phyloP scores from a whole-genome alignment of 2,329 filamentous ascomycete genomes.

The Fusarium hainanense region DNA sequence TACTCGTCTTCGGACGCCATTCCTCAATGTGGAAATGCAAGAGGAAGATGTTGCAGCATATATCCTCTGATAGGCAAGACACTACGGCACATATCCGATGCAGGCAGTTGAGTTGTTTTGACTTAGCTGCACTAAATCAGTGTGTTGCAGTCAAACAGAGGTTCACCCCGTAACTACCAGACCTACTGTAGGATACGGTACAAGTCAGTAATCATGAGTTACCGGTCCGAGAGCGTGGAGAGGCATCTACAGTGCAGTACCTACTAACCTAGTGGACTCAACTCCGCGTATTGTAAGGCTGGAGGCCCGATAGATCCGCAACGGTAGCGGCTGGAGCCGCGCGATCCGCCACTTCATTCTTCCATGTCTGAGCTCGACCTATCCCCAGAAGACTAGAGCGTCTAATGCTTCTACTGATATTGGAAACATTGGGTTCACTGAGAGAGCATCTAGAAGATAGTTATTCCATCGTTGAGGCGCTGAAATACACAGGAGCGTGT shows the following conservation, averaged over 20 bases:
- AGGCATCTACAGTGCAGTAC: not conserved
- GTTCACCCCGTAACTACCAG: not conserved
- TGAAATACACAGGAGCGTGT: not conserved
- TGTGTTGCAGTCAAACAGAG: not conserved
- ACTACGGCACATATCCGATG: not conserved
- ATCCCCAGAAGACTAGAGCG: not conserved
- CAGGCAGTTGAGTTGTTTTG: not conserved
- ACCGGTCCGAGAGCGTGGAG: not conserved
- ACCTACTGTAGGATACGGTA: not conserved
- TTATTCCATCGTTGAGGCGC: not conserved
- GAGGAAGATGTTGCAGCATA: not conserved
- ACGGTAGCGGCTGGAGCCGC: slow-evolving; percentile 34
- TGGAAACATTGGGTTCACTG: not conserved
- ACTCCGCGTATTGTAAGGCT: slow-evolving; percentile 26
- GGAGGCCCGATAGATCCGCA: slow-evolving; percentile 27
- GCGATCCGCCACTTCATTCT: slow-evolving; percentile 22
- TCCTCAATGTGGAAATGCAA: slow-evolving; percentile 9
- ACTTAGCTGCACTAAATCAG: not conserved
- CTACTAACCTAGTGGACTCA: not conserved
- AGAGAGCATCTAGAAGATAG: not conserved
- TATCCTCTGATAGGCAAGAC: not conserved
- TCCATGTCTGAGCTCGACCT: not conserved
- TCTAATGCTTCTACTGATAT: not conserved
- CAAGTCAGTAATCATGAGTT: not conserved
- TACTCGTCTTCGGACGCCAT: slow-evolving; percentile 2